These are phyloP conservation scores for Coprinellus micaceus DNA, from an alignment of 768 basidiomycete genomes.

Conservation along the genomic window DNA sequence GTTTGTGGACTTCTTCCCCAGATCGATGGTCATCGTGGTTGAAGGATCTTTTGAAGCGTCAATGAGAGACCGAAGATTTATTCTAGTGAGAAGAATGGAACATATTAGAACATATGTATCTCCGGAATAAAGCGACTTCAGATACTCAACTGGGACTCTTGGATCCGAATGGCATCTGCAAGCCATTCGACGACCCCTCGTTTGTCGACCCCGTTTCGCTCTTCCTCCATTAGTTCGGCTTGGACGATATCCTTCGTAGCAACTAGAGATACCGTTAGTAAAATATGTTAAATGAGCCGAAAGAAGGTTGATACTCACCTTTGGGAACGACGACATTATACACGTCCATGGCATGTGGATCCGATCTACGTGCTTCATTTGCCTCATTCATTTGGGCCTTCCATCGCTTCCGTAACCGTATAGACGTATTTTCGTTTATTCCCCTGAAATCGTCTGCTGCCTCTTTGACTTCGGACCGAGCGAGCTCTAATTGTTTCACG, in stretches of 20 bases:
- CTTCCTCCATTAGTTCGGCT: neutral
- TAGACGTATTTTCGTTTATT: neutral
- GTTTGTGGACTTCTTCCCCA: too few species aligned
- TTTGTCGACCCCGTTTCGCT: neutral
- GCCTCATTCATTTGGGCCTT: neutral
- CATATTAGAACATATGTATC: neutral
- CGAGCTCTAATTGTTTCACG: neutral
- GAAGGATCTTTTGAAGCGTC: too few species aligned
- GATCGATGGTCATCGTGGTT: too few species aligned
- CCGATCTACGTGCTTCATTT: neutral
- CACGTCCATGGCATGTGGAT: neutral
- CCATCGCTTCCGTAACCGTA: neutral
- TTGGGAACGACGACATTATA: neutral
- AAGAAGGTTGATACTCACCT: neutral
- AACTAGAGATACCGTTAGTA: neutral
- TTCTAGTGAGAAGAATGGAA: neutral
- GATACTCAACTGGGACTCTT: neutral
- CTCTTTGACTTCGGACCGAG: neutral
- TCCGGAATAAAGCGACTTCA: neutral
- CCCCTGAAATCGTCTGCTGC: neutral
- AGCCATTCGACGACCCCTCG: neutral
- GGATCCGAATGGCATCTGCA: neutral
- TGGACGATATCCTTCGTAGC: neutral
- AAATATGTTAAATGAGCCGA: neutral
- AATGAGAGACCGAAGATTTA: too few species aligned